These are phyloP conservation scores for Apiospora aurea DNA, from an alignment of 2,329 filamentous ascomycete genomes.

Conservation along the genomic window DNA sequence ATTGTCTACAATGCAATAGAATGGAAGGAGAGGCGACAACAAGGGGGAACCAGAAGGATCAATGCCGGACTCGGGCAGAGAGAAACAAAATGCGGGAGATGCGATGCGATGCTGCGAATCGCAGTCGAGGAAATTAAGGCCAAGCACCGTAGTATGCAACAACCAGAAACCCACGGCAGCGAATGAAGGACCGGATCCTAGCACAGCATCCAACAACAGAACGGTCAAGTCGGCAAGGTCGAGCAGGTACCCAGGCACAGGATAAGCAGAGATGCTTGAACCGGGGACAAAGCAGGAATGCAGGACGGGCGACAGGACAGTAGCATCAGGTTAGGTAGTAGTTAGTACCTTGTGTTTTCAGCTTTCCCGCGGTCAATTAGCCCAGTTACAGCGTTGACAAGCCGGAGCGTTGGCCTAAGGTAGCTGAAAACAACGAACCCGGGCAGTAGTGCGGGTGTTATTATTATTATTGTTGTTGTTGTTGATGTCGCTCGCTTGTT, in stretches of 20 bases:
- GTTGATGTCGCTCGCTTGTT: constrained; percentile 17
- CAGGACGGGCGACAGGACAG: not conserved
- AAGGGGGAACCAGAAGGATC: not conserved
- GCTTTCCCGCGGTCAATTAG: not conserved
- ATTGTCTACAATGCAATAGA: constrained; percentile 17
- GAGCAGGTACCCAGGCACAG: not conserved
- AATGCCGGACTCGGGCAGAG: constrained; percentile 11
- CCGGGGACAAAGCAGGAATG: not conserved
- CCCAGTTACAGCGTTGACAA: constrained; percentile 4
- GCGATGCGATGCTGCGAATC: constrained; percentile 13
- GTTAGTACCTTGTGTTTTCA: constrained; percentile 13
- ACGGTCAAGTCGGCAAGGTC: not conserved
- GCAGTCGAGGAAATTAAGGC: constrained; percentile 19
- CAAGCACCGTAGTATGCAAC: constrained; percentile 8
- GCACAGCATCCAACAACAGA: constrained; percentile 10
- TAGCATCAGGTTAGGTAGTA: not conserved
- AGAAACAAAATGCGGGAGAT: constrained; percentile 17
- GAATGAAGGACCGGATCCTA: constrained; percentile 17
- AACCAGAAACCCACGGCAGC: constrained; percentile 13
- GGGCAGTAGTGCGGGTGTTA: constrained; percentile 15
- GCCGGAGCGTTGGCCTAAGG: constrained; percentile 10
- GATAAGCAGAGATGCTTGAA: not conserved
- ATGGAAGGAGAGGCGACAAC: constrained; percentile 5
- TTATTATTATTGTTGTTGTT: constrained; percentile 21
- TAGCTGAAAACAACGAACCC: constrained; percentile 19